Evolutionary conservation across 768 basidiomycete genomes (phyloP), one percentile per base, ranked within the genome.

Genomic region (Leccinum truebloodii): DNA sequence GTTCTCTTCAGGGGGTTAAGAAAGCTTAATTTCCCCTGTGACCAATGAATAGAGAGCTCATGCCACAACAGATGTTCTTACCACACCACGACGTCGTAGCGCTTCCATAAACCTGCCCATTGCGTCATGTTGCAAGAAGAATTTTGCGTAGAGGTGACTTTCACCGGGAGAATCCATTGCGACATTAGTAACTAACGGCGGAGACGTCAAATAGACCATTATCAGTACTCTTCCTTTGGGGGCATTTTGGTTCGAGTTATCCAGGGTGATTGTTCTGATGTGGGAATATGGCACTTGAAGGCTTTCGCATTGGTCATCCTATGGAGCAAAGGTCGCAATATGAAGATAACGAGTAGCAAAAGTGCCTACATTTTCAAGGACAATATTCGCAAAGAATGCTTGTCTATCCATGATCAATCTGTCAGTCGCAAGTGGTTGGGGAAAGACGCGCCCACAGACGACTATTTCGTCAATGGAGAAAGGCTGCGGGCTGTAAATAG

Each of bases 301-400:
- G 4, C 83, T 84, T 44, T 87, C 86, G 49, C 81, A 77, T 49
- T 73, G 67, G 59, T 81, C 83, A 18, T 77, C 81, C 85, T 81
- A 55, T 56, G 10, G 24, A 59, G 61, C 22, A 64, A 13, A 50
- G 16, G 51, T n/a, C n/a, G 18, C 55, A 39, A 68, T 41, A 54
- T 24, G 24, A 59, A 46, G 24, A 52, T 30, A 35, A 48, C 46
- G 16, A 41, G 24, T 13, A 14, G 22, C 20, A 24, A 55, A 0
- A 16, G 52, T 22, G 12, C 68, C 6, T 58, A 68, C 71, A 53
- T 68, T 63, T 41, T 65, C 64, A 32, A 48, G 53, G 10, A 75
- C 71, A 22, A 87, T 72, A 61, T 85, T 87, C 2, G 73, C 80
- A n/a, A 84, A 67, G 61, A 89, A 80, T 4, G 73, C 76, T 51